Conservation (phyloP, 202 grass and related monocot species). For the Cymbopogon flexuosus region DNA sequence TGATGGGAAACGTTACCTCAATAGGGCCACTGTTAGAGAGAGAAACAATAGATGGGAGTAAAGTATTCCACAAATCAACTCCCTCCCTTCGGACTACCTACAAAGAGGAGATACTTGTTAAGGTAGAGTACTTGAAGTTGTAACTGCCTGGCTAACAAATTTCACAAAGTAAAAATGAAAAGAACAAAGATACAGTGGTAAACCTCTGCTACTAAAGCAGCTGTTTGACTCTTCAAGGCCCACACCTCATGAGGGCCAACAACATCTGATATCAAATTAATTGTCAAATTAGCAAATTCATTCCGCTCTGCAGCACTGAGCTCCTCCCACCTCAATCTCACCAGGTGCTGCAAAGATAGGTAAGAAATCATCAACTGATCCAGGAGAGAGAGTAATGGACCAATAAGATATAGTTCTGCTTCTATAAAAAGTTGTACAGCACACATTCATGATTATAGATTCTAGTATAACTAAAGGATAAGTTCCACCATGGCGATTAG, state of each 20-base stretch:
- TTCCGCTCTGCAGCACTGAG: constrained; percentile 66
- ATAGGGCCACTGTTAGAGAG: constrained; percentile 67
- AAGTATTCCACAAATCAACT: constrained; percentile 68
- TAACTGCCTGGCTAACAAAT: background rate
- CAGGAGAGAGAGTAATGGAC: background rate
- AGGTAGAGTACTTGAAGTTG: constrained; percentile 26
- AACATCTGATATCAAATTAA: constrained; percentile 78
- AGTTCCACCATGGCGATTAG: background rate
- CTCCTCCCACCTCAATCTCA: constrained; percentile 94
- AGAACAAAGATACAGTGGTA: constrained; percentile 8
- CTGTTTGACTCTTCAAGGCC: constrained; percentile 99
- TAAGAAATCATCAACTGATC: constrained; percentile 26
- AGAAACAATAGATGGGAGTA: constrained; percentile 80
- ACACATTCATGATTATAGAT: background rate
- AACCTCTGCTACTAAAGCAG: constrained; percentile 95
- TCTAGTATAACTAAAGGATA: background rate
- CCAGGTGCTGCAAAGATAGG: constrained; percentile 71
- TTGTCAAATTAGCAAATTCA: constrained; percentile 80
- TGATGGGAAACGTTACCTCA: constrained; percentile 50
- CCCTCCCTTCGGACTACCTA: constrained; percentile 97
- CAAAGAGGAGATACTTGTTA: constrained; percentile 35
- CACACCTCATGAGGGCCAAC: constrained; percentile 77
- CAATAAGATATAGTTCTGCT: background rate
- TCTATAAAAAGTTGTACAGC: background rate
- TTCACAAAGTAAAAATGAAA: constrained; percentile 28